Evolutionary conservation across 2,329 filamentous ascomycete species (phyloP).

Genomic region (Colletotrichum echinochloae): DNA sequence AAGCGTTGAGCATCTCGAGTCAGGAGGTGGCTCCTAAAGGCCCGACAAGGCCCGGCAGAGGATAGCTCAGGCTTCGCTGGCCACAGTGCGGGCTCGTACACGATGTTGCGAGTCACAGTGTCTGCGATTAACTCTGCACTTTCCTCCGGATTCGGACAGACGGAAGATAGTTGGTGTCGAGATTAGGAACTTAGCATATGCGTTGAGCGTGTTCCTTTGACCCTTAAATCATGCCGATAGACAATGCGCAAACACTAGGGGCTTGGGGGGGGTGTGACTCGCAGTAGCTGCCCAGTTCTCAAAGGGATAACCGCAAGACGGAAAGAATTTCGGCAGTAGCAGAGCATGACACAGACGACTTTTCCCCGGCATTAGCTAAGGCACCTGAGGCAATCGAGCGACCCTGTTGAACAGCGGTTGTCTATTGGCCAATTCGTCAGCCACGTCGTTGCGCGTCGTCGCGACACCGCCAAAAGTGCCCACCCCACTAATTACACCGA

Average conservation of each 20-base stretch:
- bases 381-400: not conserved
- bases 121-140: constrained; percentile 26
- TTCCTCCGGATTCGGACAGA: constrained; percentile 19
- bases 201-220: constrained; percentile 8
- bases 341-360: not conserved
- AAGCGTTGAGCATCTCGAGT: constrained; percentile 26
- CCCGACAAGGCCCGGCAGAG: not conserved
- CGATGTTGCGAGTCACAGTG: constrained; percentile 25
- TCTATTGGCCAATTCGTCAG: constrained; percentile 37
- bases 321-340: not conserved
- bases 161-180: constrained; percentile 20
- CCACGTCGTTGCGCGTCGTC: constrained; percentile 27
- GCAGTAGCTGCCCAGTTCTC: constrained; percentile 9
- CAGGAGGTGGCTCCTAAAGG: constrained; percentile 8
- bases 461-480: constrained; percentile 35
- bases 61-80: constrained; percentile 1
- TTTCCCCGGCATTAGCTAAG: not conserved
- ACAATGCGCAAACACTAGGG: constrained; percentile 9
- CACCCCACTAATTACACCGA: constrained; percentile 6
- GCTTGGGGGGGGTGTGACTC: not conserved
- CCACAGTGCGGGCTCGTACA: constrained; percentile 22
- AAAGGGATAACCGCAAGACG: constrained; percentile 21
- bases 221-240: constrained; percentile 14
- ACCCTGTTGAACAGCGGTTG: not conserved
- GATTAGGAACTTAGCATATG: constrained; percentile 27